Evolutionary conservation across 257 asterid species (phyloP).

Genomic region (Handroanthus guayacan): DNA sequence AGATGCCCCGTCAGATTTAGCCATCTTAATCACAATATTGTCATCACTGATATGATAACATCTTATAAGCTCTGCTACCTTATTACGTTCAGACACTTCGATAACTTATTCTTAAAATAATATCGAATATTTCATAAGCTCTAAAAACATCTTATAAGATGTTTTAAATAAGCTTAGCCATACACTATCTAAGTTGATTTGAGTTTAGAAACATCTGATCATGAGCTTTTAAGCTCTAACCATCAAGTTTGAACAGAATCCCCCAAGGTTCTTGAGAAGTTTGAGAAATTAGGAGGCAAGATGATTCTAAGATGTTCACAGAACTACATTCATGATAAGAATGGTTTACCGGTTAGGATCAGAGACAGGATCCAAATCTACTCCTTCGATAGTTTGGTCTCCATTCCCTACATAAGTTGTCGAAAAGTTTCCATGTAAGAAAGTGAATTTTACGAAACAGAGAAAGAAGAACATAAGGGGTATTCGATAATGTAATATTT

Average conservation of each 20-base stretch:
- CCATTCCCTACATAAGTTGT: slow-evolving; percentile 43
- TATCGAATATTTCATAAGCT: too few species aligned
- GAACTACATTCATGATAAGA: background rate
- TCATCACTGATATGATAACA: too few species aligned
- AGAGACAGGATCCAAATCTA: slow-evolving; percentile 22
- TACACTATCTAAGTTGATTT: background rate
- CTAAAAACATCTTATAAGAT: too few species aligned
- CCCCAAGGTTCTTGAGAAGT: background rate
- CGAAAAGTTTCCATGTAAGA: background rate
- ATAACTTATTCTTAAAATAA: too few species aligned
- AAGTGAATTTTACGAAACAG: background rate
- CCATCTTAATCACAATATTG: too few species aligned
- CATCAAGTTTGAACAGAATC: background rate
- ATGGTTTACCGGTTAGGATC: slow-evolving; percentile 45
- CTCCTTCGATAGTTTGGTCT: slow-evolving; percentile 27
- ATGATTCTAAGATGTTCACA: background rate
- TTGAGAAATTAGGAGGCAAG: background rate
- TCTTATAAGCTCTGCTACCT: too few species aligned
- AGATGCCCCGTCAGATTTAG: too few species aligned
- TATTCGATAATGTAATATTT: background rate
- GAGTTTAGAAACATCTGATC: background rate
- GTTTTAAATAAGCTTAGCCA: too few species aligned
- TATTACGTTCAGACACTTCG: too few species aligned
- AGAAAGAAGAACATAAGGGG: background rate
- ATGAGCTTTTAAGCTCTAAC: background rate